Conservation (phyloP, 225 moss, liverwort and hornwort genomes). For the Anthoceros angustus region DNA sequence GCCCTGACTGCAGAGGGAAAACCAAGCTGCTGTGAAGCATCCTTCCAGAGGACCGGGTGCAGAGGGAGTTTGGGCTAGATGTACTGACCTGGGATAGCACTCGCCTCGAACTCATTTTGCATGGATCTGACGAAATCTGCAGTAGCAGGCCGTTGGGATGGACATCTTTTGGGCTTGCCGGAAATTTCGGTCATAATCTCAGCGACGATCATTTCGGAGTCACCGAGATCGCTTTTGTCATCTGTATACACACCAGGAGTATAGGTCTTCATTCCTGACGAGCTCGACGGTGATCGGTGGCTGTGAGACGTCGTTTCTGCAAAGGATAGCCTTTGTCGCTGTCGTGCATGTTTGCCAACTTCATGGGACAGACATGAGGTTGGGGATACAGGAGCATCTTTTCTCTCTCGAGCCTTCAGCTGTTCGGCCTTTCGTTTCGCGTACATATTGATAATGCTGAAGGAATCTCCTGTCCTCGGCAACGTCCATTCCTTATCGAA, state of each 20-base stretch:
- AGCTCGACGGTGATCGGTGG: background rate
- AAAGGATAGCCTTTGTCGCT: background rate
- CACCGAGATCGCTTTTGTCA: background rate
- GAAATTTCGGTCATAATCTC: background rate
- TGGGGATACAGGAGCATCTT: background rate
- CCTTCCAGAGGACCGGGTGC: too few species aligned
- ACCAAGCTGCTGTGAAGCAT: too few species aligned
- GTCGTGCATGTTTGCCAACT: background rate
- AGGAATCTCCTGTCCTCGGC: background rate
- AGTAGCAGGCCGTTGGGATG: background rate
- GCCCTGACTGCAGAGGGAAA: too few species aligned
- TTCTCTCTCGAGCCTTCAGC: background rate
- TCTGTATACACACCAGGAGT: background rate
- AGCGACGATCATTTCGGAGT: background rate
- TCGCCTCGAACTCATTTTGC: background rate
- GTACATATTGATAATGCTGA: background rate
- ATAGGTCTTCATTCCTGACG: background rate
- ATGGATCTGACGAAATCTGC: background rate
- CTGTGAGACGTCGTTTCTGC: background rate
- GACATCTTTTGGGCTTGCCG: background rate
- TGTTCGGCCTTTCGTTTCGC: background rate
- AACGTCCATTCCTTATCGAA: background rate
- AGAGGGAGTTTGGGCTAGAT: too few species aligned
- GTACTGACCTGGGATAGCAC: too few species aligned
- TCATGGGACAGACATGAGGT: background rate